phyloP scores from a whole-genome alignment of 345 rosid genomes.

The Brassica cretica region DNA sequence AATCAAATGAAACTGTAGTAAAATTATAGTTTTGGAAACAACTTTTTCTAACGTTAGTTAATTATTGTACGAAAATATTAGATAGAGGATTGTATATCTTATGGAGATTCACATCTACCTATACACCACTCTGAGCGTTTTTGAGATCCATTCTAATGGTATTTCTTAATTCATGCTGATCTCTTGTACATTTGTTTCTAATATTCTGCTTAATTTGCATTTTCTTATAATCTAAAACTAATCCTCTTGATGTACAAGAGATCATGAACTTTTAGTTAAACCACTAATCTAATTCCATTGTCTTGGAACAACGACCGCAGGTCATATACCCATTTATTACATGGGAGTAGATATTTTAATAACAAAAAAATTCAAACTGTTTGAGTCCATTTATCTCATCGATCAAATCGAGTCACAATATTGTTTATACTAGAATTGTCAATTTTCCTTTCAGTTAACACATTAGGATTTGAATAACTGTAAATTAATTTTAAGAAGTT shows the following conservation, averaged over 20 bases:
- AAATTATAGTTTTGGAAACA: not conserved
- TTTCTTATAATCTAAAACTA: not conserved
- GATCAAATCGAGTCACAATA: not conserved
- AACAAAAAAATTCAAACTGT: not conserved
- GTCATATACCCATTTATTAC: conserved; percentile 9
- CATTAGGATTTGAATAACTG: not conserved
- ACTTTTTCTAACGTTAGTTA: not conserved
- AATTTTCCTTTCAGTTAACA: conserved; percentile 1
- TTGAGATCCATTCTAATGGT: too few species aligned
- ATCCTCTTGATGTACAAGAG: not conserved
- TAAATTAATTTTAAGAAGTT: not conserved
- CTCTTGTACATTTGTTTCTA: too few species aligned
- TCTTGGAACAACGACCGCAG: conserved; percentile 2
- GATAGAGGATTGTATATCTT: too few species aligned
- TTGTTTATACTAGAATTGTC: conserved; percentile 15
- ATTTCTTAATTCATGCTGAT: too few species aligned
- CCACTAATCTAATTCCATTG: not conserved
- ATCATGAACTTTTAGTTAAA: too few species aligned
- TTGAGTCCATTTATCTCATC: not conserved
- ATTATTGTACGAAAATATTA: too few species aligned
- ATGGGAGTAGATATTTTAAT: conserved; percentile 5
- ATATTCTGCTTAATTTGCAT: not conserved
- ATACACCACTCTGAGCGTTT: too few species aligned
- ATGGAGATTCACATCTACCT: too few species aligned
- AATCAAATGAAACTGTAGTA: conserved; percentile 20